Evolutionary conservation across 108 stramenopile species (phyloP), one percentile per base, ranked within the genome.

Genomic region (Cyclotella baltica): DNA sequence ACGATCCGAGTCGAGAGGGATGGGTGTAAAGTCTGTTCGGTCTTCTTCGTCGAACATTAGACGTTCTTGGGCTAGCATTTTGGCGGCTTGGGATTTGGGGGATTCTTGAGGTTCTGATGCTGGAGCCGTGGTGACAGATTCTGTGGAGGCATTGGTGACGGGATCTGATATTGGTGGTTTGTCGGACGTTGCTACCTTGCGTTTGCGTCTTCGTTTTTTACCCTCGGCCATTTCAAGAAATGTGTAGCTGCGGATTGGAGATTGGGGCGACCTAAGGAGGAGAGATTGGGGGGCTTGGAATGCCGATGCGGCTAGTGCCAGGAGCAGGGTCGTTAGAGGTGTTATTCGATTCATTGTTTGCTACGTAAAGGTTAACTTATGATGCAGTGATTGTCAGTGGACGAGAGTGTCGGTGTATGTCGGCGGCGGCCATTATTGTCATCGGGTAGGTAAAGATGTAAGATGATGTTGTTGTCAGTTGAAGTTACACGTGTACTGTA

Each of bases 151-250:
- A 27, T 29, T 31, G 9, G 76, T 25, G 15, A 53, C 67, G 53
- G 10, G n/a, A 27, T 20, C 35, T n/a, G n/a, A n/a, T n/a, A n/a
- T n/a, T n/a, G n/a, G n/a, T n/a, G n/a, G n/a, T n/a, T n/a, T n/a
- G 30, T 33, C 72, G 13, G 78, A 43, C 11, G 59, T 9, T 25
- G 31, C 33, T 46, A 75, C 68, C 40, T 82, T 82, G 73, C 82
- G 82, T 62, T 78, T 83, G 38, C 82, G 77, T 67, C 82, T 72
- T 20, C 73, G 72, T 46, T 66, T 55, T 55, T 83, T 83, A 61
- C 67, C 27, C 23, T 62, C 59, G 30, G 59, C 15, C 30, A 35
- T 62, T 34, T 16, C 19, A 19, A 62, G 59, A 15, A 35, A 3
- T 16, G 59, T 62, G 30, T 23, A 23, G 22, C 55, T 1, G 25